These are phyloP conservation scores for Ogataea salicorniae DNA, from an alignment of 805 yeast species.

Conservation along the genomic window DNA sequence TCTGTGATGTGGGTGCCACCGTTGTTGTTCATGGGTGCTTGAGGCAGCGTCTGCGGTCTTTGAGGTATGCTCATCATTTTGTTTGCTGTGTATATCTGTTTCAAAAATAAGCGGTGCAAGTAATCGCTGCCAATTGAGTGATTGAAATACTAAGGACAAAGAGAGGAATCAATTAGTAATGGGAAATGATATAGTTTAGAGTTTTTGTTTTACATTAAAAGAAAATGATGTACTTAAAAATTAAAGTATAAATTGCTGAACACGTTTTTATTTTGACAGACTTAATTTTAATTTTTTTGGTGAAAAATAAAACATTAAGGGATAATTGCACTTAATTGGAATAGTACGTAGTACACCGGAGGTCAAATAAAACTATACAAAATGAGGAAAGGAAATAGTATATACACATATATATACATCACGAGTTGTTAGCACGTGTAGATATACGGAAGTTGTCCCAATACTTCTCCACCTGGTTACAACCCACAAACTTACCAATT, in stretches of 20 bases:
- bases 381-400: neutral
- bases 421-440: neutral
- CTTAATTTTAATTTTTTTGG: no score
- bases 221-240: no score
- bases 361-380: no score
- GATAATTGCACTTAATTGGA: no score
- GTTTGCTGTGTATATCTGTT: neutral
- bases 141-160: neutral
- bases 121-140: no score
- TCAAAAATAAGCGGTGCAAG: no score
- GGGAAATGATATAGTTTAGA: neutral
- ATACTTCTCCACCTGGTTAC: conserved; percentile 26
- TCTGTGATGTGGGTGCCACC: neutral
- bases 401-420: neutral
- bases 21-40: neutral
- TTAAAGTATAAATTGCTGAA: neutral
- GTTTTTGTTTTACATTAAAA: no score
- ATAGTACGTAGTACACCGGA: no score
- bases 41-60: conserved; percentile 13
- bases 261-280: no score
- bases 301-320: no score
- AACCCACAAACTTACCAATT: conserved; percentile 28
- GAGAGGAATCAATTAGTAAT: neutral
- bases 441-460: conserved; percentile 21
- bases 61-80: conserved; percentile 16